Base-by-base conservation (phyloP, 305 asterid genomes). In the Salvia sclarea region DNA sequence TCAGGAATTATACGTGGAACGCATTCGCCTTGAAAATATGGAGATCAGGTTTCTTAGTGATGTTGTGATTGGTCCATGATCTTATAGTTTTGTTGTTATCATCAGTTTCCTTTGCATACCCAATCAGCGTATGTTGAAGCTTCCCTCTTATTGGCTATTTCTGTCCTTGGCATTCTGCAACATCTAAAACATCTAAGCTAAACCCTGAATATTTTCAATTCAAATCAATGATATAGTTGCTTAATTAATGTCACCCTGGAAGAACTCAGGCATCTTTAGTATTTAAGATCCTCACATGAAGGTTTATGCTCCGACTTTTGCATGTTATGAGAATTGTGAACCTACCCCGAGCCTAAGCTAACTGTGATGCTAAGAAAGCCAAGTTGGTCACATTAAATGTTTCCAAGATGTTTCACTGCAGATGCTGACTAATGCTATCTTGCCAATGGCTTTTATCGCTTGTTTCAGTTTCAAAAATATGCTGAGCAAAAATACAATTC, bases 1-100 rank as follows among this genome's bases (percentile, higher is more conserved):
- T 50, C 86, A 82, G 65, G 93, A 78, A 62, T 63, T 91, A 41
- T 81, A 79, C 67, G 92, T 91, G 80, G 98, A 94, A 75, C 99
- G 98, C 43, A 80, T 94, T 76, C 96, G 98, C 43, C 87, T 94
- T 61, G 89, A 94, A 76, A 94, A 86, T 73, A 83, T 94, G 92
- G 95, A 84, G 54, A 77, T 86, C 81, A 94, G 98, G 98, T 92
- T 76, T 70, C 68, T 52, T 60, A 47, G 22, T 16, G 66, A 12
- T 81, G 72, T 49, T 60, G 47, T 61, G 49, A n/a, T 56, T 48
- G 28, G 40, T 74, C 53, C 37, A 45, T 66, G 21, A 47, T 65
- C 20, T 59, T 45, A 6, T 22, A 16, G 28, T 66, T 55, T 54
- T 37, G 53, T 61, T 54, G 33, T 47, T 41, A 40, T 71, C 53